Base-by-base conservation (phyloP, 495 filamentous ascomycete genomes). In the Endocarpon pusillum region DNA sequence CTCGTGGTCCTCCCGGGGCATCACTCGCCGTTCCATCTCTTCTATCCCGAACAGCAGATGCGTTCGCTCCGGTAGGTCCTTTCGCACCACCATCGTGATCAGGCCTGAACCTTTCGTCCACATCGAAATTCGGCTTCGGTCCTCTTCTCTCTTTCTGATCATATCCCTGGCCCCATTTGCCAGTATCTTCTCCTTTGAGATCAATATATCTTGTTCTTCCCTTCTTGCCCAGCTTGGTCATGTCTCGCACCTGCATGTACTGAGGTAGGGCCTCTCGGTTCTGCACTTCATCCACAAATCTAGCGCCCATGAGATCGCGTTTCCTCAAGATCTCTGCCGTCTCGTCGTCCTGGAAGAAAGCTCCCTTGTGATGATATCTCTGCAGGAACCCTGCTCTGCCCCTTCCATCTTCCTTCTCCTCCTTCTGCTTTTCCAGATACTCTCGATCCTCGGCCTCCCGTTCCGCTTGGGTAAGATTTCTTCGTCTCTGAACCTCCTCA, bases 291-390 rank as follows among this genome's bases (percentile, higher is more conserved):
- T 97, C 91, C 28, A 62, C 72, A 41, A 83, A 85, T 19, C 66
- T 51, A 4, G 74, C 62, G 11, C 83, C 83, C 73, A 87, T 87
- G 33, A 92, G 59, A 54, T 89, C 78, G 23, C 86, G 57, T 48
- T 70, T 55, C 47, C 75, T 75, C 42, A 96, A 53, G 16, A 76
- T 81, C 49, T 77, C 69, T 11, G 67, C 66, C 41, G 77, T 72
- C 19, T 68, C 62, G 41, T 87, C 83, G 24, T 86, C 84, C 36
- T 75, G 75, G 58, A 79, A 96, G 61, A 94, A 97, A 17, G 89
- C 89, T 32, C 89, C 89, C 62, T 85, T 87, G 63, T 99, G 89
- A 51, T 78, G 84, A 56, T 94, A 96, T 51, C 87, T 86, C 52
- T 93, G 86, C 81, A 96, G 81, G 51, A 73, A 94, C 1, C 67